phyloP scores from a whole-genome alignment of 257 asterid species.

The Solanum pennellii region DNA sequence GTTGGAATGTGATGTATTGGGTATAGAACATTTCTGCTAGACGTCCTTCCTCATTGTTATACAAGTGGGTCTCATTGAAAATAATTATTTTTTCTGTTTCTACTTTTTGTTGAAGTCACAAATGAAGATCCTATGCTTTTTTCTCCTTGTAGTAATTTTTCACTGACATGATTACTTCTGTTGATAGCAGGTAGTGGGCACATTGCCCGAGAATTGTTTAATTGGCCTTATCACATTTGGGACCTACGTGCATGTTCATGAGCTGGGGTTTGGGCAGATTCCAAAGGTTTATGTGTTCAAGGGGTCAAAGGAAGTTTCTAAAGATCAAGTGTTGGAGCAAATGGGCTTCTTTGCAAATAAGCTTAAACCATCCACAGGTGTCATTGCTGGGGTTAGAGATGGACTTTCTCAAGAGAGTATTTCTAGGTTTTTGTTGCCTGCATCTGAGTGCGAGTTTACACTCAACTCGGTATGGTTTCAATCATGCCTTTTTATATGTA shows the following conservation, averaged over 20 bases:
- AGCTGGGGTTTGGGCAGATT: conserved; percentile 84
- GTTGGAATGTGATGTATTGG: too few relatives aligned
- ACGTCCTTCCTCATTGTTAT: not conserved
- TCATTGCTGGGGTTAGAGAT: conserved; percentile 90
- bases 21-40: too few relatives aligned
- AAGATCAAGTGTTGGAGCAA: conserved; percentile 87
- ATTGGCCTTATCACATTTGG: conserved; percentile 91
- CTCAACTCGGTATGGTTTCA: conserved; percentile 60
- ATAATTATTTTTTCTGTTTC: not conserved
- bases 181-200: too few relatives aligned
- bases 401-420: conserved; percentile 90
- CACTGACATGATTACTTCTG: not conserved
- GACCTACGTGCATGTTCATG: conserved; percentile 84
- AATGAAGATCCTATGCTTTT: not conserved
- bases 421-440: conserved; percentile 87
- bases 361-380: conserved; percentile 76
- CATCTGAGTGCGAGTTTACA: conserved; percentile 94
- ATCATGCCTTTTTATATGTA: not conserved
- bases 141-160: not conserved
- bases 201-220: conserved; percentile 65
- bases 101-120: not conserved
- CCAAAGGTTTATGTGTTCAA: conserved; percentile 93
- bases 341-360: conserved; percentile 85
- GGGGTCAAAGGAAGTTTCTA: conserved; percentile 86
- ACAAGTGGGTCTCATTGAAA: not conserved